These are phyloP conservation scores for Boletus coccyginus DNA, from an alignment of 768 basidiomycete genomes.

Conservation along the genomic window DNA sequence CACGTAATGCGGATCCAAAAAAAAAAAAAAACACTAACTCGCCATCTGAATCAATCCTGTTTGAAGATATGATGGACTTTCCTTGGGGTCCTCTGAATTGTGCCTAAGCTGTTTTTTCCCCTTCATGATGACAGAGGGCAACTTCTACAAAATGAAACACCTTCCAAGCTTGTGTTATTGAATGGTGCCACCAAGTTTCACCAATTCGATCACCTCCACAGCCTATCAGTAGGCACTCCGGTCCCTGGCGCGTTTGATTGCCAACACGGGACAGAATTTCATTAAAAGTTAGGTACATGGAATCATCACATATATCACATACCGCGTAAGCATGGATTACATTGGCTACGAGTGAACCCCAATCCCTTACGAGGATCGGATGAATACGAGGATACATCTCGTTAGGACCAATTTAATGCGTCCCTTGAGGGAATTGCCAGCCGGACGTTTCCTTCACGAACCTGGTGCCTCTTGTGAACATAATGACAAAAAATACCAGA, in stretches of 20 bases:
- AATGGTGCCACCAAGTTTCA: too few species aligned
- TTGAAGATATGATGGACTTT: too few species aligned
- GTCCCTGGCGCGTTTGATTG: too few species aligned
- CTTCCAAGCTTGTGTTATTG: not conserved
- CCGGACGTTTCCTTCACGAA: not conserved
- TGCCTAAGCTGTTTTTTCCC: too few species aligned
- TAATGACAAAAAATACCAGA: not conserved
- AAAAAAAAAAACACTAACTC: not conserved
- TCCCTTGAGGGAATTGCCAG: not conserved
- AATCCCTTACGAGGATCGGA: not conserved
- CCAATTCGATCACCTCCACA: not conserved
- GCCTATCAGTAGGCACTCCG: not conserved
- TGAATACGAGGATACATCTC: not conserved
- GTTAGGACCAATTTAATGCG: too few species aligned
- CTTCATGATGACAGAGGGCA: not conserved
- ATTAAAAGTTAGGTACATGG: not conserved
- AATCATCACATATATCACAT: not conserved
- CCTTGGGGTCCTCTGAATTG: too few species aligned
- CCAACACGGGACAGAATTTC: too few species aligned
- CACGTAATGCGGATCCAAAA: too few species aligned
- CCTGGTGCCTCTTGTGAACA: not conserved
- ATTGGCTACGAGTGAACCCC: not conserved
- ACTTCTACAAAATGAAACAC: not conserved
- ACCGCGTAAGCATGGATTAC: too few species aligned
- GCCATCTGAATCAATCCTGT: not conserved